These are phyloP conservation scores for Claviceps humidiphila DNA, from an alignment of 2,329 filamentous ascomycete species.

Conservation along the genomic window DNA sequence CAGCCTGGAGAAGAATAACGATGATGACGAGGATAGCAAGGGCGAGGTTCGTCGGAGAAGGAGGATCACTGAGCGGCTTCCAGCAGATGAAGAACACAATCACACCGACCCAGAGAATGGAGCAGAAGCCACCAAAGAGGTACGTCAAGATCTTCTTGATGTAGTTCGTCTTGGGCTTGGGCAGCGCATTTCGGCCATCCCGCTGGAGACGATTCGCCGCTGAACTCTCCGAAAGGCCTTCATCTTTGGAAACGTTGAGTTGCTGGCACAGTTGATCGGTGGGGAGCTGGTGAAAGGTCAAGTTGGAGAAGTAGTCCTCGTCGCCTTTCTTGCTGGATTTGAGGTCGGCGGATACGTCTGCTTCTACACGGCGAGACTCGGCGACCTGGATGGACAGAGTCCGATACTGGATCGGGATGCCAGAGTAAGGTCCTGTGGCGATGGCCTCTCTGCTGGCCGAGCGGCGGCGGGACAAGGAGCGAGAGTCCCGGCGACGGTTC, in stretches of 20 bases:
- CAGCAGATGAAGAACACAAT: slow-evolving; percentile 36
- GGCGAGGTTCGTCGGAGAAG: slow-evolving; percentile 28
- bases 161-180: slow-evolving; percentile 29
- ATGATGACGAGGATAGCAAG: slow-evolving; percentile 33
- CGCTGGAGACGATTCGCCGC: slow-evolving; percentile 22
- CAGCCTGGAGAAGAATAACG: slow-evolving; percentile 32
- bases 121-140: slow-evolving; percentile 34
- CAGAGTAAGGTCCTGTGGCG: slow-evolving; percentile 20
- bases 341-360: slow-evolving; percentile 8
- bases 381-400: slow-evolving; percentile 26
- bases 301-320: slow-evolving; percentile 29
- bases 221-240: slow-evolving; percentile 22
- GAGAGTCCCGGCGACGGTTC: slow-evolving; percentile 5
- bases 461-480: slow-evolving; percentile 12
- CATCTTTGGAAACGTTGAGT: slow-evolving; percentile 21
- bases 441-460: slow-evolving; percentile 14
- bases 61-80: slow-evolving; percentile 31
- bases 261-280: slow-evolving; percentile 24
- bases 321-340: slow-evolving; percentile 19
- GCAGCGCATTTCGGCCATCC: slow-evolving; percentile 29
- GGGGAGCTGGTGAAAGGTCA: slow-evolving; percentile 24
- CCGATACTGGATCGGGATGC: slow-evolving; percentile 27
- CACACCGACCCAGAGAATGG: slow-evolving; percentile 31
- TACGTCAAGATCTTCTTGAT: slow-evolving; percentile 26
- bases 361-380: slow-evolving; percentile 21